Evolutionary conservation across 2,329 filamentous ascomycete species (phyloP).

Genomic region (Xylariaceae sp.): DNA sequence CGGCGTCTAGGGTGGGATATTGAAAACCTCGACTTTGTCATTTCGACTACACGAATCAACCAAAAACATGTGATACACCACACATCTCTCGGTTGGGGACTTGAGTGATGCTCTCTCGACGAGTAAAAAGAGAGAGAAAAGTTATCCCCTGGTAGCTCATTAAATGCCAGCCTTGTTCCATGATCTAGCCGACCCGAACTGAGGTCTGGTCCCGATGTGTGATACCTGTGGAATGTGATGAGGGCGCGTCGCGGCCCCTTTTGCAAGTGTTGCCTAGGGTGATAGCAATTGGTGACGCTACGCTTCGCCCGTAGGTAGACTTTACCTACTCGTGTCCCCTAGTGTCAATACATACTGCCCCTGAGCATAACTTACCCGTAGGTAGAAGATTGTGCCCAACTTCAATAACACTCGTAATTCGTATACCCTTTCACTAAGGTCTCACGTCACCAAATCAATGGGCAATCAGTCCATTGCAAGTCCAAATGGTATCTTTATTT

Average conservation of each 20-base stretch:
- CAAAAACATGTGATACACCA: constrained; percentile 21
- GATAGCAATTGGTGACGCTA: neutral
- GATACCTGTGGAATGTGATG: neutral
- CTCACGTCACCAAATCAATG: neutral
- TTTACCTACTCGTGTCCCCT: no score
- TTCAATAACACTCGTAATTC: neutral
- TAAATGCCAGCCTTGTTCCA: constrained; percentile 31
- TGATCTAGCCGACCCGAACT: constrained; percentile 12
- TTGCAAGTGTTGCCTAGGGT: no score
- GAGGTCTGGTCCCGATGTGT: neutral
- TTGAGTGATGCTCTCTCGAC: constrained; percentile 30
- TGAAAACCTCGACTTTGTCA: constrained; percentile 29
- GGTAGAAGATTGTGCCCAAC: no score
- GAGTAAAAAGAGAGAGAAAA: constrained; percentile 20
- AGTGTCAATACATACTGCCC: no score
- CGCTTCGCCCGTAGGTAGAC: neutral
- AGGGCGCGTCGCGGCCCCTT: neutral
- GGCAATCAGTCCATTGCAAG: no score
- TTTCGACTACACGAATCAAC: constrained; percentile 22
- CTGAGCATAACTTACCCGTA: no score
- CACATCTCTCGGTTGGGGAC: constrained; percentile 28
- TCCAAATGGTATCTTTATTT: no score
- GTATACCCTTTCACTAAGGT: neutral
- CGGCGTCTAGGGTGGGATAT: constrained; percentile 33
- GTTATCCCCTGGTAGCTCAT: constrained; percentile 30